Base-by-base conservation (phyloP, 176 grass and related monocot species). In the Typha latifolia region DNA sequence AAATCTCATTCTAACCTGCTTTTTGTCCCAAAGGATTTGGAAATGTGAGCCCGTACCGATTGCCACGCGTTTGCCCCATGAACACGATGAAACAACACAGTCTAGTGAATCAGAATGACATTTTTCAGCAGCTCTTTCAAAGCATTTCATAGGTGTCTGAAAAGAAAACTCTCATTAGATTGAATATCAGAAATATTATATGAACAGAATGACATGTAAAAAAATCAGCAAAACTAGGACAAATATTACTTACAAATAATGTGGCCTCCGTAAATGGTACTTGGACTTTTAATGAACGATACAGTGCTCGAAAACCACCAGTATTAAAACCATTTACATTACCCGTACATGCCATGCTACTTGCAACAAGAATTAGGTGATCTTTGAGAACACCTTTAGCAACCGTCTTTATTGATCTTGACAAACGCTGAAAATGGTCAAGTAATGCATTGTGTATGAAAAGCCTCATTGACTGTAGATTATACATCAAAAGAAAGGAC, bases 81-180 rank as follows among this genome's bases (percentile, higher is more conserved):
- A 92, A 62, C 89, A 92, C 32, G 94, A 93, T 23, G 94, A 97
- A 51, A 97, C 94, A 23, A 86, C 83, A 76, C 85, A 90, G 27
- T 72, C 72, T 63, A 99, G 76, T 65, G 89, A 89, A 86, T 99
- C 89, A 68, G 83, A 75, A 64, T 93, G 78, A 4, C 89, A 90
- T 80, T 99, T 97, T 50, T 99, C 94, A 21, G 89, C 94, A 76
- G 89, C 85, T 64, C 80, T 88, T 69, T 99, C 94, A 57, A 99
- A 99, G 63, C 89, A 93, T 85, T 85, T 99, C 94, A 99, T 92
- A n/a, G 94, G 89, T 62, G 94, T 99, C 94, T 99, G 73, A 18
- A 76, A 69, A 62, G 72, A 72, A 49, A 77, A 82, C 26, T 31
- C 3, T 51, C 67, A 77, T 59, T 21, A 19, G 6, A 66, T 57